Evolutionary conservation across 352 stramenopile genomes (phyloP).

Genomic region (Phytophthora crassamura): DNA sequence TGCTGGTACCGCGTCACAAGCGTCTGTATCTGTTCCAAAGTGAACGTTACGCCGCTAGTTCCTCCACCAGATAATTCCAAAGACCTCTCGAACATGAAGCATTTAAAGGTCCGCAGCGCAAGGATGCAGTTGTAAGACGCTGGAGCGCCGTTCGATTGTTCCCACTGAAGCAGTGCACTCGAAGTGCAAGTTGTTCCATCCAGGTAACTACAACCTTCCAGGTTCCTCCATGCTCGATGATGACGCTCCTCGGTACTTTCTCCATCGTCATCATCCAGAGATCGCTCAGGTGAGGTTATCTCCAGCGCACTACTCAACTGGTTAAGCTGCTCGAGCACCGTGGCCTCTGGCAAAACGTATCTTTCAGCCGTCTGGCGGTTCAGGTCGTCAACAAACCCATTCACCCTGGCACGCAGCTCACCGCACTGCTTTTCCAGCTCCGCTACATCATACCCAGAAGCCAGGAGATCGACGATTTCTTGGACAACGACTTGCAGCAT

Average conservation of each 20-base stretch:
- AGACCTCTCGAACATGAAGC: constrained; percentile 35
- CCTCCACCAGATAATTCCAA: neutral
- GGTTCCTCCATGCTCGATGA: constrained; percentile 22
- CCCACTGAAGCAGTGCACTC: constrained; percentile 23
- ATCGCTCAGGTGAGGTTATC: constrained; percentile 9
- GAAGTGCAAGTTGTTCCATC: constrained; percentile 25
- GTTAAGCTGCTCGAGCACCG: constrained; percentile 12
- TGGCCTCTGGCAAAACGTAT: constrained; percentile 10
- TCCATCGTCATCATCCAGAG: neutral
- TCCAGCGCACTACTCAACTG: constrained; percentile 5
- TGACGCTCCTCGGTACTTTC: constrained; percentile 28
- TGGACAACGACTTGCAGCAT: constrained; percentile 32
- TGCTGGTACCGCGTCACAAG: constrained; percentile 30
- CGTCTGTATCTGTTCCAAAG: constrained; percentile 17
- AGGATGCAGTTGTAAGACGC: constrained; percentile 23
- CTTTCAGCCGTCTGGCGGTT: constrained; percentile 10
- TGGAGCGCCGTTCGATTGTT: constrained; percentile 7
- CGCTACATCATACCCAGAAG: constrained; percentile 29
- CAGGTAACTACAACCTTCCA: constrained; percentile 24
- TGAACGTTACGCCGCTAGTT: neutral
- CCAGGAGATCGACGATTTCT: constrained; percentile 8
- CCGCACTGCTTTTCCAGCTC: constrained; percentile 14
- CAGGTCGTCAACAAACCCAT: constrained; percentile 26
- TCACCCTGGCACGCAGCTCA: constrained; percentile 16
- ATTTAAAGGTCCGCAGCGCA: constrained; percentile 39